Conservation (phyloP, 2,329 filamentous ascomycete species). For the Sarocladium oryzae region DNA sequence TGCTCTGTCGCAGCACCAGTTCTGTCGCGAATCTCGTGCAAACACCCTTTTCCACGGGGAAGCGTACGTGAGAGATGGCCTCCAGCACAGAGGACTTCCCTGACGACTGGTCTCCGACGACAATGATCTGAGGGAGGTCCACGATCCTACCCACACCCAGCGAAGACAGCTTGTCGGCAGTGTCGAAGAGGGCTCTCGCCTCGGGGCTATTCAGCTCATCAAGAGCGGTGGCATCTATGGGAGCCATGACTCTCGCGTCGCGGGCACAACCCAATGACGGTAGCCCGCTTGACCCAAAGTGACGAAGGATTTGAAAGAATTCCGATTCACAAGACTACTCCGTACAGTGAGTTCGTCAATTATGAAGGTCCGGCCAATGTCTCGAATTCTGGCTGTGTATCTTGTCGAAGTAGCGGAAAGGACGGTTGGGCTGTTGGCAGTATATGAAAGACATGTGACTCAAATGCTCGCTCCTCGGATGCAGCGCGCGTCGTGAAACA, state of each 20-base stretch:
- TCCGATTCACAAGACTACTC: too few relatives aligned
- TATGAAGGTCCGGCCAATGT: too few relatives aligned
- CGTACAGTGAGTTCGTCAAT: too few relatives aligned
- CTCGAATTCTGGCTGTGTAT: too few relatives aligned
- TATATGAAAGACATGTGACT: too few relatives aligned
- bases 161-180: slow-evolving; percentile 44
- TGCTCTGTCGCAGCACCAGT: slow-evolving; percentile 41
- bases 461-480: too few relatives aligned
- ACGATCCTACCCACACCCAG: slow-evolving; percentile 41
- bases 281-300: background rate
- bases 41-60: slow-evolving; percentile 46
- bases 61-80: slow-evolving; percentile 54
- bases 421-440: too few relatives aligned
- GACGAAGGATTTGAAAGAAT: too few relatives aligned
- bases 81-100: slow-evolving; percentile 62
- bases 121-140: slow-evolving; percentile 47
- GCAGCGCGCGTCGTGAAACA: too few relatives aligned
- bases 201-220: slow-evolving; percentile 34
- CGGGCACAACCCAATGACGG: too few relatives aligned
- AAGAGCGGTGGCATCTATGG: slow-evolving; percentile 22
- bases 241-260: slow-evolving; percentile 11
- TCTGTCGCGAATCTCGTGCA: slow-evolving; percentile 59
- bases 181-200: slow-evolving; percentile 43
- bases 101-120: slow-evolving; percentile 53
- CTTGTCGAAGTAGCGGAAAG: too few relatives aligned